Percentiles rank a stretch among this genome's conserved stretches.
Conservation (phyloP, 345 rosid species). For the Eucalyptus cladocalyx region DNA sequence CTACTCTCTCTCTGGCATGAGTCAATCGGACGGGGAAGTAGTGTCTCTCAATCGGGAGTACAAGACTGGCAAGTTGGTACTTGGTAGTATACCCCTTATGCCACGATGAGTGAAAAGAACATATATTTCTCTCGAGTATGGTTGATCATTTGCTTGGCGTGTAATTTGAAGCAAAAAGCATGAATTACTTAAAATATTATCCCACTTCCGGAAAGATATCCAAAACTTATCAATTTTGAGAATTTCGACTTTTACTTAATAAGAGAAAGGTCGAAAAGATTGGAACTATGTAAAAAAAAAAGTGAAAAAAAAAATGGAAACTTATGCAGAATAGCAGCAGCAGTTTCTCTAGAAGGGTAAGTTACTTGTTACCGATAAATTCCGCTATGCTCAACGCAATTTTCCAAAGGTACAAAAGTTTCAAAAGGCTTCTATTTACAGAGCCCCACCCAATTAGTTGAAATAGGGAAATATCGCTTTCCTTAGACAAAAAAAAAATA, state of each 20-base stretch:
- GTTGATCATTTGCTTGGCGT: neutral
- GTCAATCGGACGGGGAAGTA: neutral
- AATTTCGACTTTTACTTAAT: neutral
- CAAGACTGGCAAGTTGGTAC: too few species aligned
- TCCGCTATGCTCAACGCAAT: neutral
- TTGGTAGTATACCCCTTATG: neutral
- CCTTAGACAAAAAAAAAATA: neutral
- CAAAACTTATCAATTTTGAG: neutral
- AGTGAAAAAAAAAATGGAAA: neutral
- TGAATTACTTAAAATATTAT: neutral
- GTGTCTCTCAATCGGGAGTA: too few species aligned
- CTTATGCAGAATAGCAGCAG: neutral
- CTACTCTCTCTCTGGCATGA: neutral
- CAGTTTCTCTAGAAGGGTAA: neutral
- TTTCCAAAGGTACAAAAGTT: neutral
- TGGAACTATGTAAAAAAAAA: neutral
- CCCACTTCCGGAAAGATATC: neutral
- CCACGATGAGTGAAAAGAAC: neutral
- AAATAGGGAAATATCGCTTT: neutral
- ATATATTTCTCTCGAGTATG: neutral
- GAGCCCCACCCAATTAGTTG: neutral
- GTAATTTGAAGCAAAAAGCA: neutral
- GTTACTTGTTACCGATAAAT: neutral
- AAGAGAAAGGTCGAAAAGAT: neutral
- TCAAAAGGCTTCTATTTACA: neutral